These are phyloP conservation scores for Albizia julibrissin DNA, from an alignment of 306 rosid species.

Conservation along the genomic window DNA sequence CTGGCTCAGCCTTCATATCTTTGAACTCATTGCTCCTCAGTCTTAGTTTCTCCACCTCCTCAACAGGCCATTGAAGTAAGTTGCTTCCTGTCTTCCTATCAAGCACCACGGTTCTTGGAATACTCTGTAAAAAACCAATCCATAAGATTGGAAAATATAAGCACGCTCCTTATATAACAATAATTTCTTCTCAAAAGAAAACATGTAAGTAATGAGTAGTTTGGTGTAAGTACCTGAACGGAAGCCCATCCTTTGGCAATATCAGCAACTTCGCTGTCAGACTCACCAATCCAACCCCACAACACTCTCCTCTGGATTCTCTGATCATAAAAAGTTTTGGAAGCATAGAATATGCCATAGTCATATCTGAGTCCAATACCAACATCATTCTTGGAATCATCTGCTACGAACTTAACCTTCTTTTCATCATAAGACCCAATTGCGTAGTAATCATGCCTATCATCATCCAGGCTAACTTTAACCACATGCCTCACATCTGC, in stretches of 20 bases:
- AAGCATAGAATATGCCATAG: constrained; percentile 79
- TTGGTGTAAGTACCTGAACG: constrained; percentile 52
- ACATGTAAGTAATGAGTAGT: not conserved
- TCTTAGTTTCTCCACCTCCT: constrained; percentile 71
- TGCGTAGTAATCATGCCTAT: constrained; percentile 77
- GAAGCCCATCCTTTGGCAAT: constrained; percentile 91
- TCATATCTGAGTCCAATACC: constrained; percentile 82
- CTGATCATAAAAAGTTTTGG: constrained; percentile 76
- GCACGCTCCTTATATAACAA: not conserved
- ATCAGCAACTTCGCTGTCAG: constrained; percentile 84
- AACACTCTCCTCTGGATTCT: constrained; percentile 63
- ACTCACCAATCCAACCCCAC: constrained; percentile 95
- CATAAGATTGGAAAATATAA: not conserved
- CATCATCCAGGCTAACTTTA: constrained; percentile 78
- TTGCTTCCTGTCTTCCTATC: constrained; percentile 69
- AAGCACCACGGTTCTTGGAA: constrained; percentile 75
- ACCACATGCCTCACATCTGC: constrained; percentile 67
- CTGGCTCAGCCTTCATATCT: constrained; percentile 52
- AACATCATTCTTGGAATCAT: constrained; percentile 57
- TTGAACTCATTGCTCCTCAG: constrained; percentile 49
- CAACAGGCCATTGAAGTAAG: constrained; percentile 90
- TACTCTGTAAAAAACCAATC: constrained; percentile 44
- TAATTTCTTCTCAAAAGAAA: not conserved
- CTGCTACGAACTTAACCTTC: constrained; percentile 54
- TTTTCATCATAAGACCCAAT: constrained; percentile 73